phyloP scores from a whole-genome alignment of 192 early-diverging fungal species.

The Kickxella alabastrina region DNA sequence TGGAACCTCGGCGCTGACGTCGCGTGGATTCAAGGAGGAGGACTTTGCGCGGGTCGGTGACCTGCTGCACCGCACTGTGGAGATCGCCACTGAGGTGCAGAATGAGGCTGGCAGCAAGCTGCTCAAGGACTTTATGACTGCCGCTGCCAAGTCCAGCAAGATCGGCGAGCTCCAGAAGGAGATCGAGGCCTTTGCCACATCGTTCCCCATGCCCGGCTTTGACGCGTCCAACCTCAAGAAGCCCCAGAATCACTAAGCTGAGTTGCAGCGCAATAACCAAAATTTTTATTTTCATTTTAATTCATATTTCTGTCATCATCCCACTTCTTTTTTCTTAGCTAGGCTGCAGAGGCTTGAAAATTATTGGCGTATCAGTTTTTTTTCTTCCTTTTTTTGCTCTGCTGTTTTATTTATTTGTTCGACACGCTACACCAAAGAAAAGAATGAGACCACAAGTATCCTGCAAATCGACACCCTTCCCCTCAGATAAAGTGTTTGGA shows the following conservation, averaged over 20 bases:
- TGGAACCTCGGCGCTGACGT: slow-evolving; percentile 93
- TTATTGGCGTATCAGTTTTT: not conserved
- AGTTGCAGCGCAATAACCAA: not conserved
- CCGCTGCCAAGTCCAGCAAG: slow-evolving; percentile 70
- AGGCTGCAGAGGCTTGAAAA: not conserved
- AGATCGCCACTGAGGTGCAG: slow-evolving; percentile 87
- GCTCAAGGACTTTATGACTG: slow-evolving; percentile 97
- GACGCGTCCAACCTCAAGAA: slow-evolving; percentile 41
- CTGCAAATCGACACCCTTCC: too few relatives aligned
- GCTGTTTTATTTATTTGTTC: too few relatives aligned
- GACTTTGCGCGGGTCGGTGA: slow-evolving; percentile 97
- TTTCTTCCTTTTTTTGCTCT: slow-evolving; percentile 6
- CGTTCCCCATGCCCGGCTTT: slow-evolving; percentile 98
- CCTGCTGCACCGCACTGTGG: slow-evolving; percentile 89
- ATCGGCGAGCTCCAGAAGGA: slow-evolving; percentile 78
- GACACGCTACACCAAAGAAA: too few relatives aligned
- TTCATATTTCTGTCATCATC: not conserved
- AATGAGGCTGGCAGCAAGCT: slow-evolving; percentile 79
- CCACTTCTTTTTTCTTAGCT: not conserved
- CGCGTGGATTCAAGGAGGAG: slow-evolving; percentile 92
- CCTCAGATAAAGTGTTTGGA: too few relatives aligned
- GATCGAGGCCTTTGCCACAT: slow-evolving; percentile 87
- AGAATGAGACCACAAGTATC: too few relatives aligned
- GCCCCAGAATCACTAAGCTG: slow-evolving; percentile 32
- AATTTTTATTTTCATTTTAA: not conserved